Evolutionary conservation across 2,329 filamentous ascomycete genomes (phyloP).

Genomic region (Leptoxyphium fumago): DNA sequence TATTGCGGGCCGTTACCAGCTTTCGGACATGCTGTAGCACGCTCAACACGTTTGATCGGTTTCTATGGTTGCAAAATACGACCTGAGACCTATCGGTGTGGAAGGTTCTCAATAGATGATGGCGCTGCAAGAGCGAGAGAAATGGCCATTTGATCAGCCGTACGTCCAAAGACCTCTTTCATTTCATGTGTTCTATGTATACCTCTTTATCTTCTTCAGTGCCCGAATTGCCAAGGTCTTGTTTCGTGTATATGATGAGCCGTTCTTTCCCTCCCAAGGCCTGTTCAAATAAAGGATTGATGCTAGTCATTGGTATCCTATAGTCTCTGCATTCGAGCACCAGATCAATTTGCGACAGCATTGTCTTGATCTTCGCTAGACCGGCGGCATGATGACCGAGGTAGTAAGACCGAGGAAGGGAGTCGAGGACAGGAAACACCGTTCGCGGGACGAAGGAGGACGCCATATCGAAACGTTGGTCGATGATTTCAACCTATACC

Average conservation of each 20-base stretch:
- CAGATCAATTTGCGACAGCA: conserved; percentile 68
- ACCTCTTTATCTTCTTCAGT: conserved; percentile 18
- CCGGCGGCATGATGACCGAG: conserved; percentile 82
- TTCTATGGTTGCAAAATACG: conserved; percentile 38
- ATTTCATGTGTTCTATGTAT: background rate
- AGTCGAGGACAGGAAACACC: conserved; percentile 56
- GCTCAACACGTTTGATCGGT: conserved; percentile 26
- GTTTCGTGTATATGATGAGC: conserved; percentile 82
- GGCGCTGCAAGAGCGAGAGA: background rate
- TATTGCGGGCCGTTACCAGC: conserved; percentile 36
- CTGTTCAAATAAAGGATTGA: conserved; percentile 79
- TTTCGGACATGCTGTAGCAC: conserved; percentile 38
- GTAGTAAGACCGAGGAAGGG: conserved; percentile 80
- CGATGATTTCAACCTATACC: background rate
- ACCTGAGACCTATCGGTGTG: conserved; percentile 28
- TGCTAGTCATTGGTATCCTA: conserved; percentile 73
- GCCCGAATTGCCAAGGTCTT: conserved; percentile 48
- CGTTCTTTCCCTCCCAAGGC: conserved; percentile 53
- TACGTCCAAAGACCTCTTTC: too few species aligned
- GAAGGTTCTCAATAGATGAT: background rate
- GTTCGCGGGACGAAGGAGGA: conserved; percentile 56
- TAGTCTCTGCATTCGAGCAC: conserved; percentile 93
- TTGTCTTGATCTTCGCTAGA: conserved; percentile 64
- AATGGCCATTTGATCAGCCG: too few species aligned
- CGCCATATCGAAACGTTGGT: conserved; percentile 10